Base-by-base conservation (phyloP, 192 early-diverging fungal species). In the Coemansia sp. region DNA sequence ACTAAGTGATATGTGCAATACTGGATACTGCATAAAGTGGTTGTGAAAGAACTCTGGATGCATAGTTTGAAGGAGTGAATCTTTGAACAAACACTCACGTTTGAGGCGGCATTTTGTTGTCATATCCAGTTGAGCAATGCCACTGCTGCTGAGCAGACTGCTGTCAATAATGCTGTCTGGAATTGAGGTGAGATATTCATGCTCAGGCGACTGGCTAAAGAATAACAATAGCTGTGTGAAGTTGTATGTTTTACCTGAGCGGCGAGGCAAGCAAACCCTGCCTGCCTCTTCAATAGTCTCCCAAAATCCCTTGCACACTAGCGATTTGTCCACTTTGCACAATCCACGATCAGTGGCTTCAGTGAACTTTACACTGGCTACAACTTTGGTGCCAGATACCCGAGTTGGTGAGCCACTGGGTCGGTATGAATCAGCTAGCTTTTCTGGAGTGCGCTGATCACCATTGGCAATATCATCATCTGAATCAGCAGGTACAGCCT, bases 231-330 rank as follows among this genome's bases (percentile, higher is more conserved):
- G 57, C 50, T 73, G 70, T 0, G 67, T 79, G 60, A 79, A 48
- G 45, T 79, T 79, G 53, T 79, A 79, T 0, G 76, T 79, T 51
- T 79, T 79, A 3, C 76, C 67, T 2, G 71, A 79, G 17, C 71
- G 70, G 7, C 71, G 64, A 0, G 76, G 76, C 35, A 79, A 32
- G 21, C 76, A 73, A 5, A 79, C 62, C 10, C 71, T 64, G 10
- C 61, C 71, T 19, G 72, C 76, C 5, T 73, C 17, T 2, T 52
- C 58, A 22, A 73, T 58, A 0, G 56, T n/a, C 0, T 73, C 76
- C 76, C 76, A 79, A 41, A 79, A 79, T 0, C 76, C 76, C 24
- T 70, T 79, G 54, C 76, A 79, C 8, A 73, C 64, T 3, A 79
- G 67, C 0, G 76, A 70, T 23, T 79, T 79, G 62, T 79, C 76